These are phyloP conservation scores for Pyrus communis DNA, from an alignment of 306 rosid species.

Conservation along the genomic window DNA sequence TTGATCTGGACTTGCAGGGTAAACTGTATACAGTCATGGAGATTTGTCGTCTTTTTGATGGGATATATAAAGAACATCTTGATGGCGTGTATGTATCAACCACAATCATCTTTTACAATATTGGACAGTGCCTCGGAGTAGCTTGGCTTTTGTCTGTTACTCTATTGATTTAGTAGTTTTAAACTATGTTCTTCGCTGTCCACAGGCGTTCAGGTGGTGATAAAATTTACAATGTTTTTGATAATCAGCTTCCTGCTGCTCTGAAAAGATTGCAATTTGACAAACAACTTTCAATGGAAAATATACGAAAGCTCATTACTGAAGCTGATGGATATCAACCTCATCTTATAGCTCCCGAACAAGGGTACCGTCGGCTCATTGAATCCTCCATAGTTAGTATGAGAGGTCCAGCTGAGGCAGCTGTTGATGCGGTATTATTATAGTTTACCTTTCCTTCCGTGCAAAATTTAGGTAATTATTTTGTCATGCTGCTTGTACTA, in stretches of 20 bases:
- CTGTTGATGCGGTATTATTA: constrained; percentile 81
- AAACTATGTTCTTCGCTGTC: constrained; percentile 16
- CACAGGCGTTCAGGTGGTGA: constrained; percentile 95
- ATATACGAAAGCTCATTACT: constrained; percentile 77
- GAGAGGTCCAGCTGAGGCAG: constrained; percentile 96
- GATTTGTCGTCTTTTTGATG: constrained; percentile 81
- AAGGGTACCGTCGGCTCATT: constrained; percentile 91
- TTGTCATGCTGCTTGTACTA: background rate
- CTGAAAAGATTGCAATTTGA: constrained; percentile 91
- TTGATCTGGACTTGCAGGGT: constrained; percentile 51
- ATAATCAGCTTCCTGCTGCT: constrained; percentile 96
- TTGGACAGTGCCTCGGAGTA: background rate
- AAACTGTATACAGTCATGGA: constrained; percentile 88
- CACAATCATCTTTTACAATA: constrained; percentile 5
- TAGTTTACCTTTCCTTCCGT: background rate
- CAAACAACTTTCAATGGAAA: constrained; percentile 94
- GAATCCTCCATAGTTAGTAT: constrained; percentile 72
- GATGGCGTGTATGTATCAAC: constrained; percentile 79
- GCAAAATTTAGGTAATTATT: background rate
- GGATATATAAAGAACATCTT: constrained; percentile 85
- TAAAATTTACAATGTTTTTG: constrained; percentile 77
- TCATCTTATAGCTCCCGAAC: constrained; percentile 94
- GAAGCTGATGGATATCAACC: constrained; percentile 99
- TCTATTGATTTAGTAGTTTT: background rate
- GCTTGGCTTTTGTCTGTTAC: constrained; percentile 5